A percentile compares a stretch with the other conserved stretches of the same genome.
Conservation (phyloP, 2,329 filamentous ascomycete genomes). For the Clathrospora elynae region DNA sequence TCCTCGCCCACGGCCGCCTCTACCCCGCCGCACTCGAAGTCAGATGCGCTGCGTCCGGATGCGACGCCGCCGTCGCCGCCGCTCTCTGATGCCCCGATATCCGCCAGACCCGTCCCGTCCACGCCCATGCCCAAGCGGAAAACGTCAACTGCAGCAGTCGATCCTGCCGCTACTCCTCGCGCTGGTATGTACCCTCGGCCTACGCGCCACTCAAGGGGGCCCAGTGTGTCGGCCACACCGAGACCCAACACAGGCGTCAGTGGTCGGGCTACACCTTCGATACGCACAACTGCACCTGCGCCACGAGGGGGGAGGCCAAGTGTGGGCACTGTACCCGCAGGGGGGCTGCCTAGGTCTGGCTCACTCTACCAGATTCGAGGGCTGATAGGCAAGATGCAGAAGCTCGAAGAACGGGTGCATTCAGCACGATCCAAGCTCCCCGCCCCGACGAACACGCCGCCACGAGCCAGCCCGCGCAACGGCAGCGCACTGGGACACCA, state of each 20-base stretch:
- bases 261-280: conserved; percentile 54
- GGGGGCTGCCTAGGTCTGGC: conserved; percentile 61
- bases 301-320: conserved; percentile 51
- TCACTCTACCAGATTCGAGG: conserved; percentile 92
- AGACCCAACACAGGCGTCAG: conserved; percentile 29
- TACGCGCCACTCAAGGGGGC: conserved; percentile 59
- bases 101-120: conserved; percentile 50
- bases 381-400: conserved; percentile 95
- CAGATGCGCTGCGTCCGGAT: conserved; percentile 65
- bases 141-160: conserved; percentile 57
- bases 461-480: conserved; percentile 75
- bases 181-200: conserved; percentile 54
- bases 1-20: conserved; percentile 89
- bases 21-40: conserved; percentile 76
- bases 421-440: conserved; percentile 90
- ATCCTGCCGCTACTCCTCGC: conserved; percentile 59
- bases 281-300: conserved; percentile 40
- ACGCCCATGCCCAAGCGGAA: conserved; percentile 50
- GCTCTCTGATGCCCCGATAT: conserved; percentile 80
- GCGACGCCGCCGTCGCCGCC: conserved; percentile 91
- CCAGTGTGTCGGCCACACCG: conserved; percentile 62
- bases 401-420: conserved; percentile 90
- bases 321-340: conserved; percentile 56
- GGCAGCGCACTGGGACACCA: conserved; percentile 55
- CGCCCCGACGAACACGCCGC: conserved; percentile 76